Evolutionary conservation across 176 grass and related monocot genomes (phyloP), one percentile per base, ranked within the genome.

Genomic region (Oropetium thomaeum): DNA sequence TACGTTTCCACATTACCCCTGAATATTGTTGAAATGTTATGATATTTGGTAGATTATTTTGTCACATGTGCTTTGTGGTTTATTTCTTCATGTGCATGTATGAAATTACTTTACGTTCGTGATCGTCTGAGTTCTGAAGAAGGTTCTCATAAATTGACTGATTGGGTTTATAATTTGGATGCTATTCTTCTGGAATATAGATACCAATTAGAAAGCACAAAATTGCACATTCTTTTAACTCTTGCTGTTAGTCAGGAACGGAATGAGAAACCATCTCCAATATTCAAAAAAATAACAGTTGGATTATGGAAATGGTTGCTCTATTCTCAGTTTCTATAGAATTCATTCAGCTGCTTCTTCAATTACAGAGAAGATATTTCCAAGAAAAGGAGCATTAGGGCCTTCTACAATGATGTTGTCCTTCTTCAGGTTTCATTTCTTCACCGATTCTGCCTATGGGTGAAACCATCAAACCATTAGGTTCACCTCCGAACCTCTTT

Each of bases 321-420:
- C 9, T 76, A 7, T 39, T 20, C 35, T 65, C 27, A 40, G 5
- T 47, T 68, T 33, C n/a, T 62, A 55, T 74, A 9, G 63, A 53
- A 62, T 25, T 15, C 9, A 30, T 26, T 23, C 40, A 32, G 5
- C 29, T 43, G 2, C 31, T 79, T 83, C 35, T 29, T 69, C 41
- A 58, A 69, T 69, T 75, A 25, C 77, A 93, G 86, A 51, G 75
- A 89, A 63, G 94, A 97, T 43, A 83, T 97, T 73, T 93, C 94
- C 67, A 71, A 76, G 65, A 73, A 42, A 89, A 91, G 83, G 65
- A 89, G 71, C 42, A 83, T 97, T n/a, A 59, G 78, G 30, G 54
- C 84, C 73, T 89, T 89, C 78, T 97, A 91, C 47, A 71, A 62
- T 40, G 83, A 93, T 60, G 86, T 97, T 49, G 77, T 93, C 43